A percentile compares a stretch with the other conserved stretches of the same genome.
Conservation (phyloP, 1,284 basidiomycete genomes). For the Rhizopogon hawkerae region DNA sequence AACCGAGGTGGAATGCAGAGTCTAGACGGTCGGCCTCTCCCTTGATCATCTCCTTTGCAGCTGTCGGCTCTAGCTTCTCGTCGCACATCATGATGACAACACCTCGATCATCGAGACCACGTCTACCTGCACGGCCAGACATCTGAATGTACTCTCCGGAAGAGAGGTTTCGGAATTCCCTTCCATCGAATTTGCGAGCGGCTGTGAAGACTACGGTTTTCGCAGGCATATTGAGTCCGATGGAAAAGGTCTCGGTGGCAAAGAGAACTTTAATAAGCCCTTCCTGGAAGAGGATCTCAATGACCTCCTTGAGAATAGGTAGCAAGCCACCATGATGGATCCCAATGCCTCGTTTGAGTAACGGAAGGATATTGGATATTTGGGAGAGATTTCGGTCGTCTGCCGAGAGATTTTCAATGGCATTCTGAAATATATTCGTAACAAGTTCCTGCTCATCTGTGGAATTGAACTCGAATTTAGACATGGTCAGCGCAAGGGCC, state of each 20-base stretch:
- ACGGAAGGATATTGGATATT: constrained; percentile 87
- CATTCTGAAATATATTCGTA: constrained; percentile 88
- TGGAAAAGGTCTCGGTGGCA: constrained; percentile 99
- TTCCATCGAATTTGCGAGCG: constrained; percentile 94
- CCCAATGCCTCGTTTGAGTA: constrained; percentile 93
- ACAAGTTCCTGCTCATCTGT: constrained; percentile 91
- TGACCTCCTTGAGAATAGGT: constrained; percentile 97
- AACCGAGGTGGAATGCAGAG: constrained; percentile 97
- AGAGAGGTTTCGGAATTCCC: constrained; percentile 86
- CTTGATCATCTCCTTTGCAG: constrained; percentile 97
- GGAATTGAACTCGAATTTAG: constrained; percentile 94
- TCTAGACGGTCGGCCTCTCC: constrained; percentile 96
- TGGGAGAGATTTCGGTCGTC: constrained; percentile 91
- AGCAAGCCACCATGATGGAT: constrained; percentile 98
- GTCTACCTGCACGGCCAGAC: constrained; percentile 96
- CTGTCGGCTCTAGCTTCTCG: constrained; percentile 89
- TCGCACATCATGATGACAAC: constrained; percentile 99
- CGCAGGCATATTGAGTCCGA: constrained; percentile 99
- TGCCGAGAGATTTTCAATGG: constrained; percentile 81
- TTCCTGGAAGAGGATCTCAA: constrained; percentile 99
- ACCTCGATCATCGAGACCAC: constrained; percentile 96
- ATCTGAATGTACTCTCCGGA: constrained; percentile 97
- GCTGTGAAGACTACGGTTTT: constrained; percentile 98
- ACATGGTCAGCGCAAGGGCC: constrained; percentile 82
- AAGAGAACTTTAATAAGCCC: constrained; percentile 99